Base-by-base conservation (phyloP, 2,329 filamentous ascomycete species). In the Aureobasidium melanogenum region DNA sequence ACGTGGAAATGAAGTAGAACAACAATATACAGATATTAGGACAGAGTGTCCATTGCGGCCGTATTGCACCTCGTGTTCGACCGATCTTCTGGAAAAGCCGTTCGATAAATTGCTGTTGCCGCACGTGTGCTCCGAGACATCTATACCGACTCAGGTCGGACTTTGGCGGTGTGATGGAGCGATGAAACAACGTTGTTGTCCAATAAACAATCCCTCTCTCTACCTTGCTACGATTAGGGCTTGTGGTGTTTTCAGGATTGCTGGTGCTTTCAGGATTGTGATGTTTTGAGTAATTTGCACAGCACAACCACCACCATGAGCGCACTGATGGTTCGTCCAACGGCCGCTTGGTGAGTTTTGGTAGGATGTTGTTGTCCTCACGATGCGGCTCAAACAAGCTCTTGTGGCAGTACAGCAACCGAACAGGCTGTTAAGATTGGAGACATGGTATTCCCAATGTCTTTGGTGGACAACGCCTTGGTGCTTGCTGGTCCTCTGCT, bases 1-100 rank as follows among this genome's bases (percentile, higher is more conserved):
- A 57, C 54, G 54, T 57, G 54, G 41, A 38, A 38, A 56, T 56
- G 52, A 56, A 44, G 52, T 32, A 56, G n/a, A 57, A 57, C 32
- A 47, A 47, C 54, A 57, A 56, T 56, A 56, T 56, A 34, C 10
- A 44, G 14, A 57, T 47, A 32, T 24, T 12, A 57, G 24, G 19
- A 57, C 52, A 32, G 7, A 24, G 26, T 26, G 30, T 36, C 22
- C 17, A 26, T 46, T 57, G n/a, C 41, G 36, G 54, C 54, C 54
- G 54, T 57, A 47, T 36, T 47, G 26, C 28, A 56, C 52, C 17
- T 56, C 52, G 39, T 46, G 54, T 57, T 57, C 54, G 54, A 47
- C 41, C 41, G 41, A 57, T 57, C 54, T 46, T 57, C 54, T 57
- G 54, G 54, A 57, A 57, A 57, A 46, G 41, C 54, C 54, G 54